Percentiles rank a stretch among this genome's conserved stretches.
These are phyloP conservation scores for Eremothecium coryli DNA, from an alignment of 1,139 yeast genomes.

Conservation along the genomic window DNA sequence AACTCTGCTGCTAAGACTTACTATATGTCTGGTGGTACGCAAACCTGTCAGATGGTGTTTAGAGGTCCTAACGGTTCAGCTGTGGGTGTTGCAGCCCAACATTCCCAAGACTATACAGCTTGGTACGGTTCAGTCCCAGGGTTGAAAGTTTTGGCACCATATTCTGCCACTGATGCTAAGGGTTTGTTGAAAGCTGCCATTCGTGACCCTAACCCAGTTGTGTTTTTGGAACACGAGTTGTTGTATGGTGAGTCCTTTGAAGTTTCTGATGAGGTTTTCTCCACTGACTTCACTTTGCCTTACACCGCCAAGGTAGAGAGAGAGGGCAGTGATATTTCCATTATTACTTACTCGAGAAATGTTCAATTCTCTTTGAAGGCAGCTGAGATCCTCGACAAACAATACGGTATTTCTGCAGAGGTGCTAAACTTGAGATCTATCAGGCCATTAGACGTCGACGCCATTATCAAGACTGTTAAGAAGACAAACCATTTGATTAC, in stretches of 20 bases:
- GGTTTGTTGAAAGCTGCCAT: slow-evolving; percentile 94
- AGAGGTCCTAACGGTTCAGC: slow-evolving; percentile 99
- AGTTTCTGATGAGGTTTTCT: slow-evolving; percentile 78
- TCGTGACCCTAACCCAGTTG: slow-evolving; percentile 97
- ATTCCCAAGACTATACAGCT: slow-evolving; percentile 93
- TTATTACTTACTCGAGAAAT: slow-evolving; percentile 87
- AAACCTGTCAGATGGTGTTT: slow-evolving; percentile 93
- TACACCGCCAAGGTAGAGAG: slow-evolving; percentile 91
- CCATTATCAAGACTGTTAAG: slow-evolving; percentile 81
- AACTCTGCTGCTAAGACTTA: slow-evolving; percentile 98
- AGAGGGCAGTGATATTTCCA: slow-evolving; percentile 82
- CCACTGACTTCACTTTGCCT: slow-evolving; percentile 84
- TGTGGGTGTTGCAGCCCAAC: slow-evolving; percentile 99
- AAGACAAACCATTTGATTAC: slow-evolving; percentile 95
- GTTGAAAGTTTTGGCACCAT: slow-evolving; percentile 90
- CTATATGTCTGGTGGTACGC: slow-evolving; percentile 99
- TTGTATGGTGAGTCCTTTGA: slow-evolving; percentile 88
- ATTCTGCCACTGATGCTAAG: slow-evolving; percentile 91
- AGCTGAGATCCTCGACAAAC: slow-evolving; percentile 75
- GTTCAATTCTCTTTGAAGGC: slow-evolving; percentile 81
- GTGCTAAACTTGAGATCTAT: slow-evolving; percentile 93
- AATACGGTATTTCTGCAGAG: slow-evolving; percentile 84
- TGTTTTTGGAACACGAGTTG: slow-evolving; percentile 91
- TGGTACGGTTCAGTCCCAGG: slow-evolving; percentile 99
- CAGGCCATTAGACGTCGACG: slow-evolving; percentile 88